Base-by-base conservation (phyloP, 805 yeast species). In the Metschnikowia sp. region DNA sequence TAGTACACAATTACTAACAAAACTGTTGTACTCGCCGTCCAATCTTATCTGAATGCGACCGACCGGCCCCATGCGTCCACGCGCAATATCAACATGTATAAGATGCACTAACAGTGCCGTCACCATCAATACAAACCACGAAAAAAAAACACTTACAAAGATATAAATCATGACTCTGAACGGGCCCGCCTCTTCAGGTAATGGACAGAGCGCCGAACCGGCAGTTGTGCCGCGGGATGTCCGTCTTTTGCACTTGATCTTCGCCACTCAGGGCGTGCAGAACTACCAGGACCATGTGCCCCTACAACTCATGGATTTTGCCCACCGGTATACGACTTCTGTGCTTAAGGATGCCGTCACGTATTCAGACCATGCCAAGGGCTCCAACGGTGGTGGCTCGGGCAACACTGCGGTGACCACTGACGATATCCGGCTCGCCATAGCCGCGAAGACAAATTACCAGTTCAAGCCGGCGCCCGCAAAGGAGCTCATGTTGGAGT, bases 241-340 rank as follows among this genome's bases (percentile, higher is more conserved):
- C 37, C 78, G 97, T 50, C 77, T 95, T 51, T 71, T 94, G 40
- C 97, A 92, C 63, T 72, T 94, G 63, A 85, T 94, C 32, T 79
- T 94, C 59, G 98, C 98, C 12, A 86, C 97, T 0, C 96, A 92
- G 69, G 91, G 96, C 1, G 87, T 94, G 28, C 88, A 86, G 48
- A 81, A 86, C 50, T 94, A 92, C 67, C 96, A 94, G 64, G 98
- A 94, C 61, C 96, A 90, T 48, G 98, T 94, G 3, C 97, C 98
- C 0, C 66, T 95, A 22, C 98, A 94, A 64, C 74, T 94, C 48
- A 89, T 95, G 96, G 99, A 94, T 64, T 94, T 94, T 72, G 98
- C 99, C 11, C 85, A 88, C 67, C 68, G 84, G 52, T 94, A 94
- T 73, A 89, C 99, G 4, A 76, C 85, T 22, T 84, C 90, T 5